phyloP scores from a whole-genome alignment of 768 basidiomycete species.

The Gelatoporia subvermispora region DNA sequence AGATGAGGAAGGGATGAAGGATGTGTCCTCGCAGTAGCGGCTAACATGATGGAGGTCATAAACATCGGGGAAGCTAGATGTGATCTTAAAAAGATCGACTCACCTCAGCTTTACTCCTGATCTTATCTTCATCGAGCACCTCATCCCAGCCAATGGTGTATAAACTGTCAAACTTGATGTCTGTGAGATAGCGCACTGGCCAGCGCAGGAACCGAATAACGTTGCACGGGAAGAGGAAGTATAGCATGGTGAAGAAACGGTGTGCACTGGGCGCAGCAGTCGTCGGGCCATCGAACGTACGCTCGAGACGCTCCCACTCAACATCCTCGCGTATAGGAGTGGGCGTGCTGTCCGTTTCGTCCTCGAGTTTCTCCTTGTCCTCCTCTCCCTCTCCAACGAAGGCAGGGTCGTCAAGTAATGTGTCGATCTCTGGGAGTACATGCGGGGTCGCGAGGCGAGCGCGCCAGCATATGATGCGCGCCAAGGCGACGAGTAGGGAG shows the following conservation, averaged over 20 bases:
- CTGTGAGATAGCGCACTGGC: slow-evolving; percentile 59
- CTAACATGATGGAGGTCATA: slow-evolving; percentile 40
- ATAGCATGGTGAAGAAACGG: slow-evolving; percentile 71
- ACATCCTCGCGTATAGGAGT: slow-evolving; percentile 44
- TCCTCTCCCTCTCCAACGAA: slow-evolving; percentile 10
- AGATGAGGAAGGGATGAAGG: slow-evolving; percentile 70
- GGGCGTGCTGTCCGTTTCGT: slow-evolving; percentile 12
- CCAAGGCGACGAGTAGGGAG: slow-evolving; percentile 59
- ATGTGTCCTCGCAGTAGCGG: slow-evolving; percentile 64
- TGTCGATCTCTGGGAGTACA: not conserved
- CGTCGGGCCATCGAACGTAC: slow-evolving; percentile 48
- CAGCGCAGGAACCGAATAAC: slow-evolving; percentile 71
- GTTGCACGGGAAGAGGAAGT: slow-evolving; percentile 91
- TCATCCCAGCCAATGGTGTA: slow-evolving; percentile 71
- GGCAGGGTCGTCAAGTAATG: slow-evolving; percentile 27
- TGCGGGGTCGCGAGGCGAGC: slow-evolving; percentile 35
- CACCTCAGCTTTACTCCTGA: slow-evolving; percentile 73
- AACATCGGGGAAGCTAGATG: too few relatives aligned
- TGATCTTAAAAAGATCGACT: slow-evolving; percentile 10
- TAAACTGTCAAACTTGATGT: slow-evolving; percentile 46
- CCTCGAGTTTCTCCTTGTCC: slow-evolving; percentile 5
- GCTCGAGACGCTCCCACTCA: slow-evolving; percentile 65
- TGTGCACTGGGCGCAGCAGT: slow-evolving; percentile 56
- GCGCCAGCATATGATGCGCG: slow-evolving; percentile 73
- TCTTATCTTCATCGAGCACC: slow-evolving; percentile 60